Base-by-base conservation (phyloP, 2,329 filamentous ascomycete genomes). In the Metarhizium album region DNA sequence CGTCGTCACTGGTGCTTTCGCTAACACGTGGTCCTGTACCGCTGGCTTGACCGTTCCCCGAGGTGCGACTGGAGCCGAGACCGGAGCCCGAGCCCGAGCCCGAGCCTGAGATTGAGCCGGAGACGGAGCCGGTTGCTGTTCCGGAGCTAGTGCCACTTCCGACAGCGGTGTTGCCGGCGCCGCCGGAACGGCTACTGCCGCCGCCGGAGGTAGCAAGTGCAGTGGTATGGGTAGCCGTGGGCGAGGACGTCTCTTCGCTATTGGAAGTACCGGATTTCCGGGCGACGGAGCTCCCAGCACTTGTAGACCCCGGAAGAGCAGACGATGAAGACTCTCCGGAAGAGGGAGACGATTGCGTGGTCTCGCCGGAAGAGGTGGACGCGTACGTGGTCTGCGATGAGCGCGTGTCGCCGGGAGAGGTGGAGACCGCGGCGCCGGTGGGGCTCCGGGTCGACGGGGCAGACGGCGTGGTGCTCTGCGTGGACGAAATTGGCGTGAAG, bases 401-500 rank as follows among this genome's bases (percentile, higher is more conserved):
- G 5, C n/a, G 16, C 11, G 37, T 11, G 16, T 9, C 4, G 18
- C 18, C 14, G 18, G 37, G 5, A 14, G 4, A 4, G 16, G 37
- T 22, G 20, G 16, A 16, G 7, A 7, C n/a, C 3, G 11, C 27
- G 27, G 27, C 7, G 11, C 27, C 11, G 27, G 27, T 29, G 11
- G 37, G 18, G 37, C 16, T 24, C 37, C 7, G n/a, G 20, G 20
- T 23, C 9, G 40, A 24, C 7, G 7, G 20, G 16, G 13, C 40
- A 24, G 40, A 24, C 11, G 20, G 8, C 6, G n/a, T 20, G 16
- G 16, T 9, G 16, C 16, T 40, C 37, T 40, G 18, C 20, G 27
- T 47, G 42, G 53, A n/a, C 11, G 1, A 9, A 8, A 64, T 46
- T 6, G 55, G 47, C 22, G 51, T 54, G 47, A 64, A 65, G 4